phyloP scores from a whole-genome alignment of 352 stramenopile genomes.

The Globisporangium lucens region DNA sequence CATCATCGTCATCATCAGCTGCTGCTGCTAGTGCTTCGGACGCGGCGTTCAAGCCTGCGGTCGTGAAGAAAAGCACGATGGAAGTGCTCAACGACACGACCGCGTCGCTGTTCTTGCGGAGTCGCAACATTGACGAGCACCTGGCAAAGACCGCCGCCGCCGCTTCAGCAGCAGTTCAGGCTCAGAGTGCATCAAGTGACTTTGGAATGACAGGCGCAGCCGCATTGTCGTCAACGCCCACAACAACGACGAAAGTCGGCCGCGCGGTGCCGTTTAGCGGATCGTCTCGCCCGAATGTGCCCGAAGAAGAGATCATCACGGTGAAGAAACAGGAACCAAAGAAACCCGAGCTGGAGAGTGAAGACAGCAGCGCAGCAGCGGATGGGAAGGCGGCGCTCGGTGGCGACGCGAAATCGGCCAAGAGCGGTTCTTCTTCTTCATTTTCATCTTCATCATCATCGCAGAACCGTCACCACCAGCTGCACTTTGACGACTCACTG shows the following conservation, averaged over 20 bases:
- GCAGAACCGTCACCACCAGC: conserved; percentile 13
- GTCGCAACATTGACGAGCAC: conserved; percentile 21
- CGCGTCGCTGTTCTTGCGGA: conserved; percentile 30
- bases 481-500: conserved; percentile 53
- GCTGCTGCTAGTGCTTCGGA: not conserved
- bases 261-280: conserved; percentile 59
- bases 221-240: not conserved
- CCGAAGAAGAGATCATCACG: conserved; percentile 66
- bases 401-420: conserved; percentile 19
- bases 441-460: not conserved
- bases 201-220: not conserved
- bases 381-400: not conserved
- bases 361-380: conserved; percentile 6
- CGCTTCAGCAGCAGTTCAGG: not conserved
- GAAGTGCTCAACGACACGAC: conserved; percentile 70
- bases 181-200: not conserved
- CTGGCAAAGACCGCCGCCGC: conserved; percentile 1
- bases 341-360: conserved; percentile 22
- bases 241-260: conserved; percentile 26
- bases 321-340: conserved; percentile 64
- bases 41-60: conserved; percentile 16
- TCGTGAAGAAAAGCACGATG: conserved; percentile 61
- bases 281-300: conserved; percentile 42
- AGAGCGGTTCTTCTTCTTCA: conserved; percentile 1
- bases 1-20: not conserved